Evolutionary conservation across 495 filamentous ascomycete species (phyloP).

Genomic region (Hypoxylon rickii): DNA sequence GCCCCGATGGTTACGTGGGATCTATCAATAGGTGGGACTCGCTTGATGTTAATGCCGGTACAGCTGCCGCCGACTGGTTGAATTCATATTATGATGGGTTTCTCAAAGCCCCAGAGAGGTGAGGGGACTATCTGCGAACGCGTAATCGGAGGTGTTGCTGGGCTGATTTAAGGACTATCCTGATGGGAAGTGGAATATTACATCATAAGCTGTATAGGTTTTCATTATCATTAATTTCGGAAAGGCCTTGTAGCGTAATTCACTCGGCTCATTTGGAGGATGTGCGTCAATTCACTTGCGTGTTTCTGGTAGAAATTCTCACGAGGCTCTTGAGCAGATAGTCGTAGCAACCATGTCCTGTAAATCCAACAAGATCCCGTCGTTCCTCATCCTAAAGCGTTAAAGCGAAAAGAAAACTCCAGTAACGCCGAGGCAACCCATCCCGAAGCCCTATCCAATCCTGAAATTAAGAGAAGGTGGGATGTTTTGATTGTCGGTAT

Average conservation of each 20-base stretch:
- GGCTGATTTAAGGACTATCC: not conserved
- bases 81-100: constrained; percentile 64
- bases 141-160: not conserved
- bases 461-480: no score
- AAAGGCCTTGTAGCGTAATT: constrained; percentile 20
- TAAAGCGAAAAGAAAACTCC: no score
- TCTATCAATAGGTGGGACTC: constrained; percentile 59
- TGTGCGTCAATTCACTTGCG: constrained; percentile 16
- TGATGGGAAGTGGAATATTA: constrained; percentile 11
- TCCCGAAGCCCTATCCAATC: no score
- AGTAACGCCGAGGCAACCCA: no score
- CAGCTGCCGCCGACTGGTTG: constrained; percentile 57
- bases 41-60: constrained; percentile 47
- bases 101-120: constrained; percentile 46
- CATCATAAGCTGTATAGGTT: not conserved
- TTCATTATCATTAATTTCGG: constrained; percentile 16
- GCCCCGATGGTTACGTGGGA: constrained; percentile 73
- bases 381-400: not conserved
- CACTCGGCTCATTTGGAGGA: constrained; percentile 10
- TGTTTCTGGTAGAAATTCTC: no score
- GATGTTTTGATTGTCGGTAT: no score
- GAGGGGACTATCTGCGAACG: constrained; percentile 1
- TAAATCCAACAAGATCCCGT: no score
- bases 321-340: no score
- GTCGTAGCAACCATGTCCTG: no score